phyloP scores from a whole-genome alignment of 192 early-diverging fungal species.

The Polychytrium aggregatum region DNA sequence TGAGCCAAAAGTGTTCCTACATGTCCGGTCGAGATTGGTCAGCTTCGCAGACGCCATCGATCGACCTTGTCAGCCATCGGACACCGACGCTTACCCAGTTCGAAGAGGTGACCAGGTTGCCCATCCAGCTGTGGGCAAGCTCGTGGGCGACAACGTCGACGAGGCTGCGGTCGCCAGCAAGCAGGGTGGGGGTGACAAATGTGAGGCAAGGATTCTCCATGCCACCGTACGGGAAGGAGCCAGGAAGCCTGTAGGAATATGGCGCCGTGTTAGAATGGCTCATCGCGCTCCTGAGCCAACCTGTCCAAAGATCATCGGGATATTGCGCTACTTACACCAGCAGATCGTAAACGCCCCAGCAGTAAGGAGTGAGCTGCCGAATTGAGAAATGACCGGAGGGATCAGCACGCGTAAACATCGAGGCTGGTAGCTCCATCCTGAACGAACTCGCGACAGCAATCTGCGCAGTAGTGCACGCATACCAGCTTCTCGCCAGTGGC shows the following conservation, averaged over 20 bases:
- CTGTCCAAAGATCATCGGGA: too few species aligned
- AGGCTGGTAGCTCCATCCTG: too few species aligned
- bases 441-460: too few species aligned
- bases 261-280: constrained; percentile 4
- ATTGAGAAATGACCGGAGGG: too few species aligned
- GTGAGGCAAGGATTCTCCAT: constrained; percentile 98
- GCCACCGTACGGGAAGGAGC: constrained; percentile 40
- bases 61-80: too few species aligned
- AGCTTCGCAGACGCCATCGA: background rate
- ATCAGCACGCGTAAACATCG: too few species aligned
- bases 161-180: constrained; percentile 87
- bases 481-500: constrained; percentile 39
- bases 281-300: background rate
- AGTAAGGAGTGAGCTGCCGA: constrained; percentile 77
- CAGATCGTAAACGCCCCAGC: constrained; percentile 93
- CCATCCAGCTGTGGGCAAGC: constrained; percentile 78
- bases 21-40: background rate
- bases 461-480: too few species aligned
- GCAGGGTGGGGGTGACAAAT: constrained; percentile 92
- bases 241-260: too few species aligned
- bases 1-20: constrained; percentile 74
- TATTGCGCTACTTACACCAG: constrained; percentile 49
- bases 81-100: constrained; percentile 32
- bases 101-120: constrained; percentile 29
- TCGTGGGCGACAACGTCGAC: constrained; percentile 96